Evolutionary conservation across 495 filamentous ascomycete genomes (phyloP), one percentile per base, ranked within the genome.

Genomic region (Rhizodiscina lignyota): DNA sequence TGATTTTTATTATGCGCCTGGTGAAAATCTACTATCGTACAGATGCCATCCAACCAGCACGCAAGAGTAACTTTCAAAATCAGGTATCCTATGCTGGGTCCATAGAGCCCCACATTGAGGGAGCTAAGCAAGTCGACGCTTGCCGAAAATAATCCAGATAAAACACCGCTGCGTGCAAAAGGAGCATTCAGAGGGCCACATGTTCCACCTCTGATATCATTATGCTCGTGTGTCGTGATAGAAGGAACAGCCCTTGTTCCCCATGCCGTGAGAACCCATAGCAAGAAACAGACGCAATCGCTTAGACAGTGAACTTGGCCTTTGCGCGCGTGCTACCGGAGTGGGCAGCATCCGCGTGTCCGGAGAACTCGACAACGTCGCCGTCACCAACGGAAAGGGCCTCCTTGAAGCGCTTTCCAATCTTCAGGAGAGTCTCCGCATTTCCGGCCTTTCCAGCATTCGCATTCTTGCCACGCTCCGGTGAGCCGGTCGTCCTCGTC

Each of bases 271-370:
- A n/a, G n/a, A n/a, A n/a, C n/a, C n/a, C n/a, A n/a, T n/a, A n/a
- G n/a, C n/a, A n/a, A n/a, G n/a, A n/a, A n/a, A n/a, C n/a, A n/a
- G n/a, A n/a, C n/a, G n/a, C n/a, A n/a, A n/a, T n/a, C n/a, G n/a
- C n/a, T n/a, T n/a, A n/a, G n/a, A 81, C 87, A 17, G 68, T 67
- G 52, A 82, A 82, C 67, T 94, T 99, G 38, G 91, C 82, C 67
- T 89, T 94, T 21, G 89, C 89, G 39, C 91, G 73, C 10, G 80
- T 92, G 63, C 86, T 94, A 35, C 89, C 89, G 37, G 73, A 75
- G 53, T 91, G 81, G 30, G 89, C 86, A 45, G 74, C 79, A 40
- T 97, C 89, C 6, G 85, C 94, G 59, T 97, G 89, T 23, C 91
- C 89, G 2, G 83, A 86, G 64, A 96, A 97, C 62, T 97, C 89